A percentile compares a stretch with the other conserved stretches of the same genome.
phyloP scores from a whole-genome alignment of 164 flowering plant genomes.

The Macadamia integrifolia region DNA sequence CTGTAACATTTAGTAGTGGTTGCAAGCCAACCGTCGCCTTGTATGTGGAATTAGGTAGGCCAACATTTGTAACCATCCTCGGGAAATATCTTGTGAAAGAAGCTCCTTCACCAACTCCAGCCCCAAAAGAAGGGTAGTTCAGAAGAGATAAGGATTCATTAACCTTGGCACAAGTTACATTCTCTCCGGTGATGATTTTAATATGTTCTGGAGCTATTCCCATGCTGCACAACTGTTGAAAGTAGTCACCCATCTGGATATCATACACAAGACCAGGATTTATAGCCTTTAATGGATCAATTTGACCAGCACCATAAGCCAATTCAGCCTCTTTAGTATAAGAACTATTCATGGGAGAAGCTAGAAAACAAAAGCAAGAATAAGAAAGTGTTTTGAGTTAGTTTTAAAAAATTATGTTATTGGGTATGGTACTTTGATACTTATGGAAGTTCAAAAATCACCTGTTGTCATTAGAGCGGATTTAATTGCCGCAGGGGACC shows the following conservation, averaged over 20 bases:
- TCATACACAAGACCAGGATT: background rate
- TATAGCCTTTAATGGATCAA: background rate
- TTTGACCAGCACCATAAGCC: background rate
- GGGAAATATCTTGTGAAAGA: conserved; percentile 4
- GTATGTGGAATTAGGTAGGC: conserved; percentile 18
- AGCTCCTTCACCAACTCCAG: background rate
- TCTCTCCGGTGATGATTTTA: too few species aligned
- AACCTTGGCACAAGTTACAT: too few species aligned
- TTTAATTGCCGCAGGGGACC: background rate
- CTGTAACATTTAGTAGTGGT: background rate
- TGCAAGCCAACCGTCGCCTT: background rate
- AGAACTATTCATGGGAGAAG: background rate
- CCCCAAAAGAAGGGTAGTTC: conserved; percentile 20
- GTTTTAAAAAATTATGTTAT: background rate
- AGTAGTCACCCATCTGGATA: background rate
- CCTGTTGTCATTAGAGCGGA: background rate
- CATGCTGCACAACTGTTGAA: background rate
- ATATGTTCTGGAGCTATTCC: background rate
- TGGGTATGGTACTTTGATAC: background rate
- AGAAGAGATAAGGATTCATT: background rate
- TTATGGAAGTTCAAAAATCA: background rate
- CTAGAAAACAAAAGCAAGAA: background rate
- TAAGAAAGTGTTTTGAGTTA: background rate
- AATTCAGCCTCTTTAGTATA: background rate
- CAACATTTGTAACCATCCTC: conserved; percentile 26